Evolutionary conservation across 352 stramenopile species (phyloP), one percentile per base, ranked within the genome.

Genomic region (Globisporangium nodosum): DNA sequence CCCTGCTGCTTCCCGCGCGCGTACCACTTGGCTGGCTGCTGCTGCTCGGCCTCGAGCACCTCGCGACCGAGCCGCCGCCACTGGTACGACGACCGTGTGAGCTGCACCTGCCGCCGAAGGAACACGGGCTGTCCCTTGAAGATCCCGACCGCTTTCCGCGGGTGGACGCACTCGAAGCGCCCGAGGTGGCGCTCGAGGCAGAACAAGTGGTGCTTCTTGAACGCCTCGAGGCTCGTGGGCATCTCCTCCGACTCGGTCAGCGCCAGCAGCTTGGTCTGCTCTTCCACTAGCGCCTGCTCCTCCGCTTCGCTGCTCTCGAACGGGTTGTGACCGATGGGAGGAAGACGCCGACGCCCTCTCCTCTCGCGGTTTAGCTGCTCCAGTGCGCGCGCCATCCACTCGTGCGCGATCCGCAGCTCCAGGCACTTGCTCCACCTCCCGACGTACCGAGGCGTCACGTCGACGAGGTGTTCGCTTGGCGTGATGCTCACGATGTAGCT

Each of bases 121-220:
- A 87, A 94, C 3, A 96, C 84, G 0, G 78, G 62, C 43, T 84
- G 62, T 6, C 87, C 87, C 33, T 90, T 90, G 56, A 96, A 95
- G 11, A 92, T 30, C 0, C 84, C 85, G 3, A 92, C 71, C 1
- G 73, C 63, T 49, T 86, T 86, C n/a, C 74, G 73, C 15, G 84
- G 84, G 24, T 93, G 63, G 20, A 95, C 61, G 64, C 68, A 84
- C 58, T 94, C 76, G n/a, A 73, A 71, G 5, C 66, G 69, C 4
- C 65, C 68, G 8, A 96, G 66, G 55, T 94, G 82, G 13, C 76
- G 74, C 61, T 93, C 80, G 6, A 96, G 69, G 53, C 81, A 86
- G 60, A 91, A 94, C 51, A 88, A 21, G 35, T 86, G 76, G 54
- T 96, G 87, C 30, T 88, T 90, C 37, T 68, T 74, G 57, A 95